phyloP scores from a whole-genome alignment of 208 protist genomes.

The Kentomonas sorsogonicus region DNA sequence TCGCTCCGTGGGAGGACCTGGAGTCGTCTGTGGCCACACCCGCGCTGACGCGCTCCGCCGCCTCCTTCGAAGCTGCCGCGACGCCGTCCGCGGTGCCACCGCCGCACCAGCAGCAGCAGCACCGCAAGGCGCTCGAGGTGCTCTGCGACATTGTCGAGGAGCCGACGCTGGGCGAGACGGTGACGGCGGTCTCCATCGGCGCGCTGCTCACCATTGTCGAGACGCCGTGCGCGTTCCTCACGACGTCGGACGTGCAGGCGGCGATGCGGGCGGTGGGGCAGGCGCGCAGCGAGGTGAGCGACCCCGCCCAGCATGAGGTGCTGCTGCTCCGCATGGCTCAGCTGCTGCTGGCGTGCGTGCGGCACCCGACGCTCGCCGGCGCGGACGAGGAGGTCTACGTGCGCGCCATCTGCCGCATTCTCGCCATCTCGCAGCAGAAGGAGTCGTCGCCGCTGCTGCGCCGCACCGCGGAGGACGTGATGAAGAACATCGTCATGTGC shows the following conservation, averaged over 20 bases:
- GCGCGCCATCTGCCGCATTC: conserved; percentile 23
- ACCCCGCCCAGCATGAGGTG: conserved; percentile 59
- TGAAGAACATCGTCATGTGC: too few relatives aligned
- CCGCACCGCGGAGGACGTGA: conserved; percentile 40
- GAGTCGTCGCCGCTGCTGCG: conserved; percentile 37
- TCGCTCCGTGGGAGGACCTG: too few relatives aligned
- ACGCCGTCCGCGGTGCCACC: too few relatives aligned
- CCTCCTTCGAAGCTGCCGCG: too few relatives aligned
- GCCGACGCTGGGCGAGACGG: too few relatives aligned
- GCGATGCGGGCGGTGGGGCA: conserved; percentile 43
- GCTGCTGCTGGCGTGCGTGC: conserved; percentile 41
- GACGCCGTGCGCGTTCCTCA: conserved; percentile 55
- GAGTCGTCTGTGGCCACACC: too few relatives aligned
- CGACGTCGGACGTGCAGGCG: conserved; percentile 32
- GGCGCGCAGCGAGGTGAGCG: conserved; percentile 31
- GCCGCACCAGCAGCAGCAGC: too few relatives aligned
- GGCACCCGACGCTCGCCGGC: conserved; percentile 24
- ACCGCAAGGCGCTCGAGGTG: conserved; percentile 29
- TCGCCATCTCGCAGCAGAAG: conserved; percentile 29
- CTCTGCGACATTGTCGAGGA: conserved; percentile 56
- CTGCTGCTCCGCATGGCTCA: conserved; percentile 41
- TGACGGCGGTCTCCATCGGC: conserved; percentile 65
- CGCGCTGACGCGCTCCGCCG: too few relatives aligned
- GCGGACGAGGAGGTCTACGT: conserved; percentile 38
- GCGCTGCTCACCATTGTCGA: conserved; percentile 69